Conservation (phyloP, 495 filamentous ascomycete species). For the Trichoderma parareesei region DNA sequence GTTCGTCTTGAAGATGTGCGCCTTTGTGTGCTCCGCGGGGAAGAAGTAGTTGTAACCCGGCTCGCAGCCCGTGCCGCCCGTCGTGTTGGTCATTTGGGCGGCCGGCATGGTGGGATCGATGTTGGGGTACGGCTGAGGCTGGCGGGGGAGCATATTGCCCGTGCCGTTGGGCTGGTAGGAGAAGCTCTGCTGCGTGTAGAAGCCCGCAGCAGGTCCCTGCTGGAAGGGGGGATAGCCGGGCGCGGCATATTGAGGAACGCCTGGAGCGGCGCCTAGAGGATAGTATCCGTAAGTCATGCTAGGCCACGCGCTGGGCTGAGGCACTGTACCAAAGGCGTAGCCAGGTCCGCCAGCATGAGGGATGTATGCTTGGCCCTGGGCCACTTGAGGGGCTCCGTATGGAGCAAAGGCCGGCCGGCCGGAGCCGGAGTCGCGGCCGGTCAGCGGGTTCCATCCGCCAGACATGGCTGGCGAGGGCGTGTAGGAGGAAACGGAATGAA, state of each 20-base stretch:
- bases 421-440: slow-evolving; percentile 21
- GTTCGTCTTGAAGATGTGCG: slow-evolving; percentile 36
- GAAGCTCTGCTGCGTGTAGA: slow-evolving; percentile 5
- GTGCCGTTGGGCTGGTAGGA: slow-evolving; percentile 18
- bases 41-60: slow-evolving; percentile 47
- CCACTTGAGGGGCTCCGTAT: slow-evolving; percentile 7
- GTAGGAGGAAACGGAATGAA: neutral
- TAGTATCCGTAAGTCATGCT: slow-evolving; percentile 5
- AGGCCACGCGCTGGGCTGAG: neutral
- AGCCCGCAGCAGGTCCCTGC: neutral
- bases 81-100: slow-evolving; percentile 47
- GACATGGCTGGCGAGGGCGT: slow-evolving; percentile 10
- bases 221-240: neutral
- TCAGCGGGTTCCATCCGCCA: slow-evolving; percentile 20
- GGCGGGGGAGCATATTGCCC: slow-evolving; percentile 16
- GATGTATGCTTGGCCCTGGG: slow-evolving; percentile 13
- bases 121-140: slow-evolving; percentile 26
- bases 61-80: slow-evolving; percentile 46
- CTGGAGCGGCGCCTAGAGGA: slow-evolving; percentile 3
- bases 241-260: neutral
- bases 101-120: slow-evolving; percentile 43
- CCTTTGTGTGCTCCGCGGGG: slow-evolving; percentile 36
- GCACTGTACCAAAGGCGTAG: slow-evolving; percentile 8
- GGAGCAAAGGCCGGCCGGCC: slow-evolving; percentile 15
- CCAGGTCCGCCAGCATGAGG: slow-evolving; percentile 5